Percentiles rank a stretch among this genome's conserved stretches.
These are phyloP conservation scores for Plantago elongata DNA, from an alignment of 257 asterid species.

Conservation along the genomic window DNA sequence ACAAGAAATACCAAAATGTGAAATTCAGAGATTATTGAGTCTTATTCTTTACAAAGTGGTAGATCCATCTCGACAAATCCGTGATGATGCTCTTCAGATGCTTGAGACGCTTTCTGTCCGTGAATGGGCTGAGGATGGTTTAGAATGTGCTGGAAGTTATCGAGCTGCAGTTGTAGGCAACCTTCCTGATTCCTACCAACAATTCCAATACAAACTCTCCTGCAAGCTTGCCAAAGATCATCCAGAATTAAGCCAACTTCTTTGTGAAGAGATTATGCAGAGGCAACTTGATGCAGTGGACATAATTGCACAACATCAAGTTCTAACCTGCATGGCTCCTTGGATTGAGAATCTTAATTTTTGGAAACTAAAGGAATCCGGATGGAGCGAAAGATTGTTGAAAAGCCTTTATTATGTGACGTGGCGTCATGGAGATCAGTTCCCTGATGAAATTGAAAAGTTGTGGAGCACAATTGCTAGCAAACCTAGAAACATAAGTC, in stretches of 20 bases:
- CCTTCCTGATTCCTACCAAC: slow-evolving; percentile 99
- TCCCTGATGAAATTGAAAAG: slow-evolving; percentile 98
- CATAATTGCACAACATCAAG: slow-evolving; percentile 99
- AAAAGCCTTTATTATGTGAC: slow-evolving; percentile 96
- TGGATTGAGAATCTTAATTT: slow-evolving; percentile 99
- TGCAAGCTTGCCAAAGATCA: slow-evolving; percentile 99
- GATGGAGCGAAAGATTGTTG: slow-evolving; percentile 93
- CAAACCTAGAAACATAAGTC: slow-evolving; percentile 94
- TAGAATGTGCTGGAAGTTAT: slow-evolving; percentile 79
- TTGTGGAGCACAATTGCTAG: slow-evolving; percentile 99
- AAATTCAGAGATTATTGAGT: slow-evolving; percentile 92
- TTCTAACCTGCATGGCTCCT: slow-evolving; percentile 99
- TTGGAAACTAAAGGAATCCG: slow-evolving; percentile 97
- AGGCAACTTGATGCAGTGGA: slow-evolving; percentile 99
- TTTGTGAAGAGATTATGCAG: slow-evolving; percentile 98
- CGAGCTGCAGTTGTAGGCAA: slow-evolving; percentile 99
- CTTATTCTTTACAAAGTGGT: slow-evolving; percentile 98
- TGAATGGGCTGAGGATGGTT: slow-evolving; percentile 99
- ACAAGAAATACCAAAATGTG: slow-evolving; percentile 97
- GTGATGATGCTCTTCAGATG: slow-evolving; percentile 99
- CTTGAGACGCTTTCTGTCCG: slow-evolving; percentile 98
- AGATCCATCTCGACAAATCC: slow-evolving; percentile 97
- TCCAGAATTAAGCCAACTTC: slow-evolving; percentile 96
- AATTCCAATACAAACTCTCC: slow-evolving; percentile 95
- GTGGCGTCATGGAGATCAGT: slow-evolving; percentile 99